Percentiles rank a stretch among this genome's conserved stretches.
phyloP scores from a whole-genome alignment of 2,329 filamentous ascomycete genomes.

The Pezicula neosporulosa region DNA sequence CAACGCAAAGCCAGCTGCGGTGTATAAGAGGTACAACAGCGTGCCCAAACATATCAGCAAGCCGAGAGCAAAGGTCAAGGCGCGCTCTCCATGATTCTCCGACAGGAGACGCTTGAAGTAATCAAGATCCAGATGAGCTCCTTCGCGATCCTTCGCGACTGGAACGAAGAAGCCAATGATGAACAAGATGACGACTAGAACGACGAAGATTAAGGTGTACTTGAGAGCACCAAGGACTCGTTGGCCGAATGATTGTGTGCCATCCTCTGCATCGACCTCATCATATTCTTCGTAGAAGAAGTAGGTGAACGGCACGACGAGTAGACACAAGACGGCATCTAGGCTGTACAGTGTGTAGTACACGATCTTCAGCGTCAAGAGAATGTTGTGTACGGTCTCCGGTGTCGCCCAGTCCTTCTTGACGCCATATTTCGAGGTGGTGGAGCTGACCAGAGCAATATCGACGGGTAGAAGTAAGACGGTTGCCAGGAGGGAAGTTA shows the following conservation, averaged over 20 bases:
- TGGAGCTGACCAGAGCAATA: constrained; percentile 90
- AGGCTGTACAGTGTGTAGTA: constrained; percentile 93
- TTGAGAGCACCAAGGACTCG: constrained; percentile 83
- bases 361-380: constrained; percentile 77
- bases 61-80: constrained; percentile 84
- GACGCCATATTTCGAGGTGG: constrained; percentile 68
- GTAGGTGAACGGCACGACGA: constrained; percentile 93
- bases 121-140: constrained; percentile 75
- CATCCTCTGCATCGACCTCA: constrained; percentile 79
- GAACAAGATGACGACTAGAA: constrained; percentile 79
- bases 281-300: constrained; percentile 99
- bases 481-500: constrained; percentile 85
- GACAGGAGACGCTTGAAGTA: constrained; percentile 84
- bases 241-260: constrained; percentile 65
- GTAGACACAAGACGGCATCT: constrained; percentile 82
- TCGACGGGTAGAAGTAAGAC: constrained; percentile 92
- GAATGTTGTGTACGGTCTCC: constrained; percentile 71
- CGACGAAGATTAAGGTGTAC: constrained; percentile 83
- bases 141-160: constrained; percentile 62
- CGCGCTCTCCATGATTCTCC: constrained; percentile 88
- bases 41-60: constrained; percentile 86
- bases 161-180: constrained; percentile 93
- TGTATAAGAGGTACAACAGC: constrained; percentile 83
- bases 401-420: constrained; percentile 97
- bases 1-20: constrained; percentile 81